Evolutionary conservation across 2,329 filamentous ascomycete species (phyloP), one percentile per base, ranked within the genome.

Genomic region (Penicillium occitanis): DNA sequence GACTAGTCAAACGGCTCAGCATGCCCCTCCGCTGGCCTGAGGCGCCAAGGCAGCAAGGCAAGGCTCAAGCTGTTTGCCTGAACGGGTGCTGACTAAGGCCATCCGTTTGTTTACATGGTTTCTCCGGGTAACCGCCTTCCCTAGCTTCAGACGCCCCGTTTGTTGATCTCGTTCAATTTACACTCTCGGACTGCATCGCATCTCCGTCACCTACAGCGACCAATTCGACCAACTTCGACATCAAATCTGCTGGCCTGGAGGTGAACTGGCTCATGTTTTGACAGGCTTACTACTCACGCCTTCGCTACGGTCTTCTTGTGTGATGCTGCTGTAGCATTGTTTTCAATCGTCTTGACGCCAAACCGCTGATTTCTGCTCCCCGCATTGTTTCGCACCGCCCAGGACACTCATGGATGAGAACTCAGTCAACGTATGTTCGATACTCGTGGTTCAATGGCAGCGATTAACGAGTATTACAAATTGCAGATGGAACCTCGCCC

Each of bases 401-500:
- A 37, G 37, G 44, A 25, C n/a, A 64, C 57, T 13, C 25, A 66
- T 68, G 66, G 64, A 68, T 58, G 66, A 68, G 61, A 68, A 68
- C 50, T 59, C 35, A 35, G 50, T 66, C 55, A 66, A 62, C 35
- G 66, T 68, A 66, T 2, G 40, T 25, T 58, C 17, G 28, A 17
- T 17, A 11, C 10, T 50, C n/a, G 3, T 6, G 19, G 40, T 6
- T 33, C 28, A 37, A 17, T 48, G 40, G 51, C 40, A 42, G 8
- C 30, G 14, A 48, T 40, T 64, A 25, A 64, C 19, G 8, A 35
- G 5, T 33, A 13, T n/a, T 6, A 13, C 10, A 19, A 25, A 11
- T 37, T 37, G 13, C 68, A 78, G 73, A 66, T 67, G 51, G 73
- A 75, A 30, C 66, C 74, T 28, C 73, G 71, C 61, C 51, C 70